Base-by-base conservation (phyloP, 768 basidiomycete genomes). In the Rhizopogon rudus region DNA sequence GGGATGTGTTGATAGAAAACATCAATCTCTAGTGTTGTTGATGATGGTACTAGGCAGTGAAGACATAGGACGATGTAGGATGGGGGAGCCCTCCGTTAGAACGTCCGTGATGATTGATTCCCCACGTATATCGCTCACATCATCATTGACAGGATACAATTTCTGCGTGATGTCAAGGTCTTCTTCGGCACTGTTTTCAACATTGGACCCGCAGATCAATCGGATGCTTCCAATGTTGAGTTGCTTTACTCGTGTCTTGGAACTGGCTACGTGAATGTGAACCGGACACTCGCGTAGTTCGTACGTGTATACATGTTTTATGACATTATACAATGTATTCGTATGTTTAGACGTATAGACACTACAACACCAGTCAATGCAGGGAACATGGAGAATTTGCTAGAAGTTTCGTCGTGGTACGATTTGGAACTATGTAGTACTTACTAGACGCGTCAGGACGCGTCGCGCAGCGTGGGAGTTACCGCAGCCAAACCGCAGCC, bases 31-130 rank as follows among this genome's bases (percentile, higher is more conserved):
- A 8, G 87, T 95, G 4, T 75, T 96, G 40, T 71, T 96, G 37
- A 80, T 93, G 77, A 95, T 99, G 92, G 87, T 90, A 3, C 76
- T 98, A n/a, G 97, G 97, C 8, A 95, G 92, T 57, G 97, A 98
- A 66, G 97, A 99, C 67, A 93, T 98, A 0, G 92, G 93, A 1
- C 83, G 89, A 57, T 93, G 91, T 73, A 77, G 83, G 55, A 88
- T 98, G 83, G 84, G 88, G 4, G 86, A 88, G 62, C 84, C 93
- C 16, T 93, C 91, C 10, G 71, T 81, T 14, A 80, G 90, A 68
- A 91, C 91, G 91, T 91, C 57, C 70, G 91, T 14, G 9, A 37
- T 37, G 35, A 16, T 49, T 6, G 5, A 49, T 16, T 49, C 20
- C 17, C 22, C 20, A 22, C 9, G 9, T 49, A 14, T 37, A 25